Evolutionary conservation across 495 filamentous ascomycete genomes (phyloP).

Genomic region (Polyplosphaeria fusca): DNA sequence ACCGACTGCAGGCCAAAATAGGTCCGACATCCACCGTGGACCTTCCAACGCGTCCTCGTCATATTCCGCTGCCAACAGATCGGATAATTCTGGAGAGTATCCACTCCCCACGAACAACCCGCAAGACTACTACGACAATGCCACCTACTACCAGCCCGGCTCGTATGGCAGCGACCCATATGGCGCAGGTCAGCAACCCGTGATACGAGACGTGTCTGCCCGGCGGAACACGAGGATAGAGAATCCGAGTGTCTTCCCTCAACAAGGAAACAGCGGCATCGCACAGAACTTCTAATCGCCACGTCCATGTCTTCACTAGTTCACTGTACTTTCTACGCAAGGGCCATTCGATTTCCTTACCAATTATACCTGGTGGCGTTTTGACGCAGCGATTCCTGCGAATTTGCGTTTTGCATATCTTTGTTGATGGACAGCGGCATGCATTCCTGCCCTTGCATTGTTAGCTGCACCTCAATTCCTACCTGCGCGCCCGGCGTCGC

Average conservation of each 20-base stretch:
- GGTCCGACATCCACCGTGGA: slow-evolving; percentile 74
- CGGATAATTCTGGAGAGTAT: slow-evolving; percentile 78
- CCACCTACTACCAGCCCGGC: slow-evolving; percentile 50
- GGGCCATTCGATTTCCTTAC: no score
- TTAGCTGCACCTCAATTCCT: no score
- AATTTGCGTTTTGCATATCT: background rate
- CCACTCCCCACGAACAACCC: slow-evolving; percentile 51
- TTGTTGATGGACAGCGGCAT: slow-evolving; percentile 1
- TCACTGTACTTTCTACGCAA: background rate
- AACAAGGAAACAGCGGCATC: slow-evolving; percentile 88
- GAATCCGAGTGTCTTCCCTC: slow-evolving; percentile 77
- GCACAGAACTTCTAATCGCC: slow-evolving; percentile 84
- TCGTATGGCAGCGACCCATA: slow-evolving; percentile 57
- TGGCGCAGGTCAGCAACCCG: slow-evolving; percentile 58
- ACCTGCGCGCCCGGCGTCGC: no score
- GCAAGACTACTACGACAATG: slow-evolving; percentile 55
- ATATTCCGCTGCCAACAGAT: slow-evolving; percentile 78
- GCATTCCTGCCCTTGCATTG: background rate
- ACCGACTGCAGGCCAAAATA: slow-evolving; percentile 62
- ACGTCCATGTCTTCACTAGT: background rate
- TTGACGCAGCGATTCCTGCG: background rate
- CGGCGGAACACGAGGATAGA: slow-evolving; percentile 91
- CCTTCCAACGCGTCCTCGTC: slow-evolving; percentile 95
- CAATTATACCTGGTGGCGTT: slow-evolving; percentile 9
- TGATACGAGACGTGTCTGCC: slow-evolving; percentile 91